Percentiles rank a stretch among this genome's conserved stretches.
Conservation (phyloP, 169 alveolate species). For the Eimeria falciformis region DNA sequence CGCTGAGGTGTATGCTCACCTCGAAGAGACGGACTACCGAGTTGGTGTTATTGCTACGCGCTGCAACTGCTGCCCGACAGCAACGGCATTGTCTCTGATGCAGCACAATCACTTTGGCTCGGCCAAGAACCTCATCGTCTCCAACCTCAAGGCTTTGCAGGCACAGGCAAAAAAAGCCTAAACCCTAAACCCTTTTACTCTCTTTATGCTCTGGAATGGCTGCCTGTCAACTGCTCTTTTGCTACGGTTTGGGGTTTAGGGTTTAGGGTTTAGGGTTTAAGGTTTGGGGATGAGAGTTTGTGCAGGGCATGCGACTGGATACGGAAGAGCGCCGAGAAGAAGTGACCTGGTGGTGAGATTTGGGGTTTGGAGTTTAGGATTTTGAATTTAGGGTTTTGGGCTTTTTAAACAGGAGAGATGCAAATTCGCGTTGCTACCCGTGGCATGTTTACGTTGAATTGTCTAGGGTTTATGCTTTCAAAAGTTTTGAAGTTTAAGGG, state of each 20-base stretch:
- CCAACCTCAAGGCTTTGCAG: slow-evolving; percentile 30
- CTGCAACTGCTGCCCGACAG: slow-evolving; percentile 16
- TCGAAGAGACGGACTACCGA: slow-evolving; percentile 70
- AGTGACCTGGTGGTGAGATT: slow-evolving; percentile 64
- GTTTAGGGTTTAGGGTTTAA: slow-evolving; percentile 49
- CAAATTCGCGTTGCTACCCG: not conserved
- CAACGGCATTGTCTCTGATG: slow-evolving; percentile 49
- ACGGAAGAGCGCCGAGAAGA: slow-evolving; percentile 73
- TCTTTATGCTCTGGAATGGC: too few species aligned
- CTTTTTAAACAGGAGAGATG: not conserved
- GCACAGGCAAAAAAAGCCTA: slow-evolving; percentile 30
- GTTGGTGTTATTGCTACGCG: slow-evolving; percentile 68
- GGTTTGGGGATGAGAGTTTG: not conserved
- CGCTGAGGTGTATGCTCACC: slow-evolving; percentile 72
- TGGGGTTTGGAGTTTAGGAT: not conserved
- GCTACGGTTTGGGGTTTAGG: slow-evolving; percentile 25
- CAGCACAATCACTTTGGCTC: slow-evolving; percentile 69
- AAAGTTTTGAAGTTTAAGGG: too few species aligned
- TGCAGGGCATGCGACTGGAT: slow-evolving; percentile 51
- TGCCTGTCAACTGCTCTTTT: not conserved
- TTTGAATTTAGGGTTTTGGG: slow-evolving; percentile 3
- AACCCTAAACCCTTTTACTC: too few species aligned
- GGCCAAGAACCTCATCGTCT: slow-evolving; percentile 56
- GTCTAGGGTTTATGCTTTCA: slow-evolving; percentile 33
- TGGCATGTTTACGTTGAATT: not conserved